These are phyloP conservation scores for Acanthamoeba sp. DNA, from an alignment of 208 protist species.

Conservation along the genomic window DNA sequence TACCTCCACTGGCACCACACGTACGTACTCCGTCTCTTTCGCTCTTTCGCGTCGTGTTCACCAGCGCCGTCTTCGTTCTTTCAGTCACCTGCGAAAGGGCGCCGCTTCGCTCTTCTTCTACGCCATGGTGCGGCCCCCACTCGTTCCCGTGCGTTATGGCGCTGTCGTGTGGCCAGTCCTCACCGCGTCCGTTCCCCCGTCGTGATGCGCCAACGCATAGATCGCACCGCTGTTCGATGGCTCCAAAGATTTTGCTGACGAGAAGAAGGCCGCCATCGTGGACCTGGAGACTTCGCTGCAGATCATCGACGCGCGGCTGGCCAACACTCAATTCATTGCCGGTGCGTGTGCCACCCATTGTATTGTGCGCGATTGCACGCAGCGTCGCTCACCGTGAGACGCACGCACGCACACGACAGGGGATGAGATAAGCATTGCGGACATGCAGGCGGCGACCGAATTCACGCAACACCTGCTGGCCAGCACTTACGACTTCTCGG, in stretches of 20 bases:
- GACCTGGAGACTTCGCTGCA: background rate
- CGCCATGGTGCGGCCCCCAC: background rate
- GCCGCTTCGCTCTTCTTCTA: constrained; percentile 34
- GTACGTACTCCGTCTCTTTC: background rate
- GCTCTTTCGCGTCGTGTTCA: too few species aligned
- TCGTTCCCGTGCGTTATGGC: background rate
- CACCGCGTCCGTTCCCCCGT: background rate
- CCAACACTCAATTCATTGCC: background rate
- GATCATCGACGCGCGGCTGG: background rate
- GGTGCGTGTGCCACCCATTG: background rate
- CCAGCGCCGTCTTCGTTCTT: background rate
- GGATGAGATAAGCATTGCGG: background rate
- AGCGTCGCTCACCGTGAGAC: background rate
- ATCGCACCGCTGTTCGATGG: constrained; percentile 23
- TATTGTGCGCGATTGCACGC: background rate
- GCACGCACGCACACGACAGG: background rate
- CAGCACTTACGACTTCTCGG: constrained; percentile 4
- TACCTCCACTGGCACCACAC: constrained; percentile 47
- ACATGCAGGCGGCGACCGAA: constrained; percentile 26
- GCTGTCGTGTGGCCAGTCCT: too few species aligned
- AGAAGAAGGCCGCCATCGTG: constrained; percentile 4
- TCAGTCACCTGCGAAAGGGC: constrained; percentile 34
- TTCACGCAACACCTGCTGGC: constrained; percentile 5
- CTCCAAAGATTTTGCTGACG: background rate
- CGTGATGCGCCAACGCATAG: background rate